Conservation (phyloP, 305 asterid species). For the Rubia balearica region DNA sequence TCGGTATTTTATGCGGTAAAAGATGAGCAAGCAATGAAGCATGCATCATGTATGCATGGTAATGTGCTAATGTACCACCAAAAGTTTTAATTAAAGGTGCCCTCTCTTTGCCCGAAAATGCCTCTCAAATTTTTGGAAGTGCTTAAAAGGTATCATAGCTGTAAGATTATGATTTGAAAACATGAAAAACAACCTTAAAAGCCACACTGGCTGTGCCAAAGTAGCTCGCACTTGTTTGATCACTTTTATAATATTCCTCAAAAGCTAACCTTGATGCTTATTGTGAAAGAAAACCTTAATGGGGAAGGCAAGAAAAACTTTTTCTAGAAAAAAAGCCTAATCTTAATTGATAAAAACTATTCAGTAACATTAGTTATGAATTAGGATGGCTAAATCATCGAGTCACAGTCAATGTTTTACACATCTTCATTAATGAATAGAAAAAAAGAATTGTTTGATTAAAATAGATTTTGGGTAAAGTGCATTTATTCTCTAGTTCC, state of each 20-base stretch:
- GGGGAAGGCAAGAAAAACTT: neutral
- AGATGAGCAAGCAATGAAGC: neutral
- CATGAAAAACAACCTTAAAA: conserved; percentile 31
- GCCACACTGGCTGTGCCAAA: conserved; percentile 10
- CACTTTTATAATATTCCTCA: neutral
- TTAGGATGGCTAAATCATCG: no score
- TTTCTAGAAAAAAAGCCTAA: no score
- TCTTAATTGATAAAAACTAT: no score
- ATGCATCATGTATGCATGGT: neutral
- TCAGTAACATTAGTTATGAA: no score
- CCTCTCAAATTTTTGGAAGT: conserved; percentile 8
- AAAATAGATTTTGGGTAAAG: no score
- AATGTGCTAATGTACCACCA: neutral
- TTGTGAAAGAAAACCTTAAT: neutral
- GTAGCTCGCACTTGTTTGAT: neutral
- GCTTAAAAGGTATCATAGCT: conserved; percentile 23
- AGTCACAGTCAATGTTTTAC: no score
- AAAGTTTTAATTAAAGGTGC: conserved; percentile 14
- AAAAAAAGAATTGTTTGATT: no score
- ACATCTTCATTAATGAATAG: no score
- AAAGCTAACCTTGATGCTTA: neutral
- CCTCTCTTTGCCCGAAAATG: neutral
- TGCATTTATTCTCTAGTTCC: no score
- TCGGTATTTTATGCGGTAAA: neutral
- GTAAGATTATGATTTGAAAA: neutral